Evolutionary conservation across 805 yeast genomes (phyloP).

Genomic region (Candida sphagnicola): DNA sequence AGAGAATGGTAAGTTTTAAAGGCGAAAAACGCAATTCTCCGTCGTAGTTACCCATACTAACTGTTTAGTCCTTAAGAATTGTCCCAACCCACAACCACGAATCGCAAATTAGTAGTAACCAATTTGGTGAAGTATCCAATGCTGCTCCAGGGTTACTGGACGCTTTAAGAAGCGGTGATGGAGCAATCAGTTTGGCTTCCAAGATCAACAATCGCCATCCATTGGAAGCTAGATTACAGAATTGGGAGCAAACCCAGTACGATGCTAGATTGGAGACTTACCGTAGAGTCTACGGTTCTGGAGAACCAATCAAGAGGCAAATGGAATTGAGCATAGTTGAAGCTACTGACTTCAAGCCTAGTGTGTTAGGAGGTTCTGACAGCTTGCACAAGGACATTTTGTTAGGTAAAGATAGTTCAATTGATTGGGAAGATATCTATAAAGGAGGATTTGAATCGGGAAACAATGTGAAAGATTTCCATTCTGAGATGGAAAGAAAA

Average conservation of each 20-base stretch:
- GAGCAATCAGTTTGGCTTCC: slow-evolving; percentile 57
- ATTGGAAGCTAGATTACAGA: slow-evolving; percentile 64
- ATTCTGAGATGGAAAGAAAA: slow-evolving; percentile 65
- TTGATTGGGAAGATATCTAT: slow-evolving; percentile 95
- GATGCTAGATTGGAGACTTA: slow-evolving; percentile 70
- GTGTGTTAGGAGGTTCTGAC: slow-evolving; percentile 52
- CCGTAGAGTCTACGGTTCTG: slow-evolving; percentile 84
- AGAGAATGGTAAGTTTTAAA: neutral
- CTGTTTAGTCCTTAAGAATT: slow-evolving; percentile 43
- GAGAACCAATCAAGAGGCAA: slow-evolving; percentile 86
- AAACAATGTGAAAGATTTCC: slow-evolving; percentile 50
- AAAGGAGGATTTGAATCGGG: slow-evolving; percentile 47
- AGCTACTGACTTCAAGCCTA: slow-evolving; percentile 66
- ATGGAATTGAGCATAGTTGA: slow-evolving; percentile 83
- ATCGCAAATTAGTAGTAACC: slow-evolving; percentile 46
- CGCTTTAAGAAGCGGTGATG: slow-evolving; percentile 59
- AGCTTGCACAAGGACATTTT: slow-evolving; percentile 74
- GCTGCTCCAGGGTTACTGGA: slow-evolving; percentile 73
- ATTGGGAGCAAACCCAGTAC: slow-evolving; percentile 79
- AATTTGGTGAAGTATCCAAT: slow-evolving; percentile 52
- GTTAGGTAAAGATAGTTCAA: slow-evolving; percentile 64
- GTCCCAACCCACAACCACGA: slow-evolving; percentile 50
- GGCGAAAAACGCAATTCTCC: neutral
- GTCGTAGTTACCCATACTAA: slow-evolving; percentile 2
- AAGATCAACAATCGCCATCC: slow-evolving; percentile 81